Conservation (phyloP, 257 asterid species). For the Salvia splendens region DNA sequence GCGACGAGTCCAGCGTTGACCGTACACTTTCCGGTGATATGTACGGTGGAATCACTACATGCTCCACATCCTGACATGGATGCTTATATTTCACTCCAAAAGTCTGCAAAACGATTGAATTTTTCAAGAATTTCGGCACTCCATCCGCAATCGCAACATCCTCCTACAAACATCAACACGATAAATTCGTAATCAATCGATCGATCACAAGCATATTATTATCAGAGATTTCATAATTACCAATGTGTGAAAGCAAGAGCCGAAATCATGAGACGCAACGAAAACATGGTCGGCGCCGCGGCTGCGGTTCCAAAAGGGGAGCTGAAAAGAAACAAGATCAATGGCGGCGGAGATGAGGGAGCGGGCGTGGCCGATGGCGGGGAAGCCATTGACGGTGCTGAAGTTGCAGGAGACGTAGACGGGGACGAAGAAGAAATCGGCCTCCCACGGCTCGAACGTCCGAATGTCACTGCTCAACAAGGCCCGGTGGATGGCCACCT, state of each 20-base stretch:
- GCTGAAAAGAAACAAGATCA: constrained; percentile 41
- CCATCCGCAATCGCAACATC: constrained; percentile 70
- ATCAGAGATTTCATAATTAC: constrained; percentile 25
- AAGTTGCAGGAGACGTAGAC: constrained; percentile 84
- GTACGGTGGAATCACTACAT: constrained; percentile 81
- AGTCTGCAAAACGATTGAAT: constrained; percentile 70
- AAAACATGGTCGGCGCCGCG: constrained; percentile 71
- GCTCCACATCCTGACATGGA: constrained; percentile 81
- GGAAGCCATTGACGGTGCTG: constrained; percentile 85
- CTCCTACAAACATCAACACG: constrained; percentile 42
- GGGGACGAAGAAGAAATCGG: constrained; percentile 90
- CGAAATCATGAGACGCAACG: constrained; percentile 75
- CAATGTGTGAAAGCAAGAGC: constrained; percentile 74
- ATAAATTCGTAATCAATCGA: no score
- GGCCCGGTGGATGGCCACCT: constrained; percentile 81
- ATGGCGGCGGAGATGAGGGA: constrained; percentile 58
- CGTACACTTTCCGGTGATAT: constrained; percentile 66
- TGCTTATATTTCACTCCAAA: constrained; percentile 76
- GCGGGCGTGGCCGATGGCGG: constrained; percentile 89
- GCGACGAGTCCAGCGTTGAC: constrained; percentile 44
- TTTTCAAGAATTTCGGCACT: constrained; percentile 54
- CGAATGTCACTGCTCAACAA: constrained; percentile 49
- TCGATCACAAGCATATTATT: no score
- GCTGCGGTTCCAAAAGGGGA: constrained; percentile 89
- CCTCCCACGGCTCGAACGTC: constrained; percentile 62